These are phyloP conservation scores for Cryptococcus sp. DNA, from an alignment of 1,284 basidiomycete genomes.

Conservation along the genomic window DNA sequence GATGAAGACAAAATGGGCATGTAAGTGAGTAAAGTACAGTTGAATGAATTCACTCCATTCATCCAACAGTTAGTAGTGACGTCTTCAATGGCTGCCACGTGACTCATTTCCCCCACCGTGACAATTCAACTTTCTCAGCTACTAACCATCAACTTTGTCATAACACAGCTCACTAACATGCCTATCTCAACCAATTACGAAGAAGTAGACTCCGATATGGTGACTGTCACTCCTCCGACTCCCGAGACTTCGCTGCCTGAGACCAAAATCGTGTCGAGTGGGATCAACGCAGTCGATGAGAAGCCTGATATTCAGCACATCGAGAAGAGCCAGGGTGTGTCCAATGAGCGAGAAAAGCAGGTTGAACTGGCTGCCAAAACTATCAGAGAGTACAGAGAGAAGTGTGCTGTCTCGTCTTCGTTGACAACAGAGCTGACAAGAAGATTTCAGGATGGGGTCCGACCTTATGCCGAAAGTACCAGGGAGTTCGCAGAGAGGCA, in stretches of 20 bases:
- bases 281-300: neutral
- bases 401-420: conserved; percentile 14
- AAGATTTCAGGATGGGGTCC: conserved; percentile 26
- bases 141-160: neutral
- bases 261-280: neutral
- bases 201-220: conserved; percentile 12
- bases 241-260: neutral
- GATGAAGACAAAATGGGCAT: neutral
- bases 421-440: too few species aligned
- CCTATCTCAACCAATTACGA: neutral
- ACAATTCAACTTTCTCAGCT: neutral
- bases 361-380: conserved; percentile 25
- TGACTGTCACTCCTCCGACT: conserved; percentile 15
- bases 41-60: neutral
- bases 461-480: conserved; percentile 29
- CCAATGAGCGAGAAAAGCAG: conserved; percentile 7
- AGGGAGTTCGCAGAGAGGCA: conserved; percentile 29
- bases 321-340: neutral
- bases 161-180: neutral
- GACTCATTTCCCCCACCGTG: neutral
- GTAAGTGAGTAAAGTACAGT: neutral
- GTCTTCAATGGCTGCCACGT: neutral
- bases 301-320: neutral
- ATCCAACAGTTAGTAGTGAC: neutral
- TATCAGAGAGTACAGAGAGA: conserved; percentile 32